A percentile compares a stretch with the other conserved stretches of the same genome.
phyloP scores from a whole-genome alignment of 2,329 filamentous ascomycete species.

The Tolypocladium guangdongense region DNA sequence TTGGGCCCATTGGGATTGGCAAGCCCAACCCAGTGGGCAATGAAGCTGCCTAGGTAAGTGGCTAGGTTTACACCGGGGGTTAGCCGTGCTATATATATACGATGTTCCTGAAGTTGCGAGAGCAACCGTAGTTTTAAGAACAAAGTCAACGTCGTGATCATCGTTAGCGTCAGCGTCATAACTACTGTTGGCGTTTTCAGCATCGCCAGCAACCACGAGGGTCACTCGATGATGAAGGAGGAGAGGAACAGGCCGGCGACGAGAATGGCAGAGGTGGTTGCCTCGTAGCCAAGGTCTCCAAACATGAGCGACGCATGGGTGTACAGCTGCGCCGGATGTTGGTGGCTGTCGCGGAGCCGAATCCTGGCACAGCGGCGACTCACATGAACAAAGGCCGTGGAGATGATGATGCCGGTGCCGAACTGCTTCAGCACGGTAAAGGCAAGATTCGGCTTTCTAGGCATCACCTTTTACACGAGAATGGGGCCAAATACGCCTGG shows the following conservation, averaged over 20 bases:
- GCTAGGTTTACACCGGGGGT: too few species aligned
- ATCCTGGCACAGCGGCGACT: conserved; percentile 11
- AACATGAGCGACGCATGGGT: conserved; percentile 69
- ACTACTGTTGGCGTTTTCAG: too few species aligned
- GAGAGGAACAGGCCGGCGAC: conserved; percentile 67
- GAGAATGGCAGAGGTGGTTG: conserved; percentile 56
- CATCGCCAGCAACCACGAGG: conserved; percentile 47
- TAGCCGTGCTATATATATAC: too few species aligned
- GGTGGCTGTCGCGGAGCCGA: background rate
- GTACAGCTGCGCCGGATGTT: conserved; percentile 41
- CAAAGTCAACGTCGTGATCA: too few species aligned
- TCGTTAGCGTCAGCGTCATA: too few species aligned
- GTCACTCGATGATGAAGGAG: conserved; percentile 63
- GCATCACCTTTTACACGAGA: conserved; percentile 46
- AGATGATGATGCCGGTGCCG: conserved; percentile 61
- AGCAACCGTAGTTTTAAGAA: too few species aligned
- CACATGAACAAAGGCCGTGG: conserved; percentile 60
- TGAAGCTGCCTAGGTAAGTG: too few species aligned
- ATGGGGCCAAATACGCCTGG: conserved; percentile 55
- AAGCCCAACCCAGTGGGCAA: too few species aligned
- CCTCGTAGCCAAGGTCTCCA: conserved; percentile 52
- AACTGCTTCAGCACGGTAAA: conserved; percentile 63
- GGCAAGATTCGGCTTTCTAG: conserved; percentile 33
- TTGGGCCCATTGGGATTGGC: too few species aligned
- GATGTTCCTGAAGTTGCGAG: too few species aligned